Base-by-base conservation (phyloP, 2,329 filamentous ascomycete genomes). In the Grosmannia penicillata region DNA sequence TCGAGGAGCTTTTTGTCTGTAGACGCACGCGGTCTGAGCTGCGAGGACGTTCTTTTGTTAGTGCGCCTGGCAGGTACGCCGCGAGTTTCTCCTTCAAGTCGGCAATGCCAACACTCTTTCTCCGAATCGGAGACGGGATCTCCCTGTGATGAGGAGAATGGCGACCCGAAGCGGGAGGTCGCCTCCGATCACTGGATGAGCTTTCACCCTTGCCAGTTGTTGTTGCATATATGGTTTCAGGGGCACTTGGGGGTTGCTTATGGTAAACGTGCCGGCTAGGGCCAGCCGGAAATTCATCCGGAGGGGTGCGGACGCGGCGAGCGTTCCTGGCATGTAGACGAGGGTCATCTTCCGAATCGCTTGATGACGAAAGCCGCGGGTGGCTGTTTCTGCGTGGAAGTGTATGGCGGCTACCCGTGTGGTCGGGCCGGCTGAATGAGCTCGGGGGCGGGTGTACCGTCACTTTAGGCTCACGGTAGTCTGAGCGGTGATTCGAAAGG, bases 371-470 rank as follows among this genome's bases (percentile, higher is more conserved):
- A 1, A n/a, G n/a, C 3, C 26, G 36, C 0, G 66, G 64, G 38
- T 71, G 68, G 45, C 66, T 70, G 47, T 70, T 66, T 23, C 66
- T 55, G 17, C 68, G 61, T 15, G 51, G 47, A 17, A 54, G 53
- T 2, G 44, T 31, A 2, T 11, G 15, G 8, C 47, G 39, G 13
- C 53, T 53, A 24, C 57, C 50, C 8, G 61, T 52, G 29, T n/a
- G n/a, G n/a, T 59, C 58, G 13, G 62, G 46, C 38, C 65, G 52
- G 17, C 51, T 43, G 10, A 47, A 32, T 4, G 49, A 41, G 48
- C 39, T 50, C 28, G 26, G 35, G 3, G 45, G 41, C n/a, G 39
- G 31, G 22, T 41, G 36, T 2, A 39, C 27, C 15, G 22, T 36
- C 10, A 42, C 15, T 53, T 11, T 53, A 3, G 44, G 41, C 15